A percentile compares a stretch with the other conserved stretches of the same genome.
These are phyloP conservation scores for Fusarium xylarioides DNA, from an alignment of 2,329 filamentous ascomycete genomes.

Conservation along the genomic window DNA sequence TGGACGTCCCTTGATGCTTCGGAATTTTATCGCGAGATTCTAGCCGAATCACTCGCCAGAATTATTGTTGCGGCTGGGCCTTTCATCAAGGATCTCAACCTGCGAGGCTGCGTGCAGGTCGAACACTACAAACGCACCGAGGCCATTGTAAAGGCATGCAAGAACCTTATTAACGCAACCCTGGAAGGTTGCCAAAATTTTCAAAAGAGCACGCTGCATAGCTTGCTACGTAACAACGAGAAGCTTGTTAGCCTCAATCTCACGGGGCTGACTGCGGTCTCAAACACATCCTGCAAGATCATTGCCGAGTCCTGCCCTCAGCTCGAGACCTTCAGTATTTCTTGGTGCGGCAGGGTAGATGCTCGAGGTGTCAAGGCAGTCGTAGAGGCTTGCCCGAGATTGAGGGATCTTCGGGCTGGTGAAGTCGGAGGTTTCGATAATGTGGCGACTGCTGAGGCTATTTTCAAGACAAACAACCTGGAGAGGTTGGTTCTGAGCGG, in stretches of 20 bases:
- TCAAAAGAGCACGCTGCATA: constrained; percentile 78
- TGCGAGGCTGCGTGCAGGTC: constrained; percentile 90
- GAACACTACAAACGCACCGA: constrained; percentile 81
- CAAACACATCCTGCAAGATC: constrained; percentile 86
- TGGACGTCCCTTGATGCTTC: constrained; percentile 88
- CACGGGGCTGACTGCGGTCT: constrained; percentile 80
- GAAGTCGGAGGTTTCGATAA: constrained; percentile 85
- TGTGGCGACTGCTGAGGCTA: constrained; percentile 72
- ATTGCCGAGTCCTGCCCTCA: constrained; percentile 82
- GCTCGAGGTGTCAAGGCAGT: constrained; percentile 78
- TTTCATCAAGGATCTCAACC: constrained; percentile 89
- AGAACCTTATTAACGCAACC: constrained; percentile 86
- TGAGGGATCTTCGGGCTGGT: constrained; percentile 83
- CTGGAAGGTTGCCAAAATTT: constrained; percentile 92
- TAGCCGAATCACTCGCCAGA: constrained; percentile 81
- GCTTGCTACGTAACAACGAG: constrained; percentile 76
- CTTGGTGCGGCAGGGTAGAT: constrained; percentile 90
- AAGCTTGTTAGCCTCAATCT: constrained; percentile 86
- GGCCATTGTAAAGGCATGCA: constrained; percentile 82
- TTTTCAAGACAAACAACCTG: constrained; percentile 84
- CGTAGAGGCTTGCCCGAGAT: constrained; percentile 73
- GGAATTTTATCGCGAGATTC: constrained; percentile 87
- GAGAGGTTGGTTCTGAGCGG: constrained; percentile 85
- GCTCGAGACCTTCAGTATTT: constrained; percentile 87
- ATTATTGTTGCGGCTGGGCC: constrained; percentile 87